Conservation (phyloP, 441 rosid genomes). For the Croton setiger region DNA sequence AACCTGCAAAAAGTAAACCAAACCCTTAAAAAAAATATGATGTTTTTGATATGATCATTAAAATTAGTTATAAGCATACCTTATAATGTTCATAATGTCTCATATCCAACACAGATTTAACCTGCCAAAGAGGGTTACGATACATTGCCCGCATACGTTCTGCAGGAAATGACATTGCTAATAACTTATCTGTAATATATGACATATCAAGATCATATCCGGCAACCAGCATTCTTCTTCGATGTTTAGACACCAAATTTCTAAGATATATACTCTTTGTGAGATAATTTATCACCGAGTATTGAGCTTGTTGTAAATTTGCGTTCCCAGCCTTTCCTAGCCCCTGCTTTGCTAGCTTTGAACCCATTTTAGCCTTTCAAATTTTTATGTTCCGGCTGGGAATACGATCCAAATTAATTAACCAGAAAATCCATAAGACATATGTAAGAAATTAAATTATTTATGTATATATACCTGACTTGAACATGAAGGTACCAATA, state of each 20-base stretch:
- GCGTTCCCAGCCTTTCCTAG: constrained; percentile 27
- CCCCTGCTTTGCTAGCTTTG: constrained; percentile 47
- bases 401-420: neutral
- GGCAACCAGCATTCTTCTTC: constrained; percentile 68
- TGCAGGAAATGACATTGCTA: constrained; percentile 93
- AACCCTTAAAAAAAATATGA: neutral
- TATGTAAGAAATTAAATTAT: neutral
- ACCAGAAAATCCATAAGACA: neutral
- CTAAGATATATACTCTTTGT: constrained; percentile 58
- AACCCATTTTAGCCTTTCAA: constrained; percentile 53
- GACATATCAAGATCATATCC: constrained; percentile 98
- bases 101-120: constrained; percentile 82
- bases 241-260: constrained; percentile 77
- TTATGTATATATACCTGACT: constrained; percentile 10
- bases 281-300: constrained; percentile 43
- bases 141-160: constrained; percentile 79
- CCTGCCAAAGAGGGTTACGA: constrained; percentile 95
- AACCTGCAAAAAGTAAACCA: constrained; percentile 34
- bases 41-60: neutral
- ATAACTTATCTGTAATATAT: constrained; percentile 58
- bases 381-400: constrained; percentile 12
- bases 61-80: constrained; percentile 32
- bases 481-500: constrained; percentile 36
- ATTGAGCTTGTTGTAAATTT: constrained; percentile 27
- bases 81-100: constrained; percentile 70